Conservation (phyloP, 192 early-diverging fungal genomes). For the Thamnidium elegans region DNA sequence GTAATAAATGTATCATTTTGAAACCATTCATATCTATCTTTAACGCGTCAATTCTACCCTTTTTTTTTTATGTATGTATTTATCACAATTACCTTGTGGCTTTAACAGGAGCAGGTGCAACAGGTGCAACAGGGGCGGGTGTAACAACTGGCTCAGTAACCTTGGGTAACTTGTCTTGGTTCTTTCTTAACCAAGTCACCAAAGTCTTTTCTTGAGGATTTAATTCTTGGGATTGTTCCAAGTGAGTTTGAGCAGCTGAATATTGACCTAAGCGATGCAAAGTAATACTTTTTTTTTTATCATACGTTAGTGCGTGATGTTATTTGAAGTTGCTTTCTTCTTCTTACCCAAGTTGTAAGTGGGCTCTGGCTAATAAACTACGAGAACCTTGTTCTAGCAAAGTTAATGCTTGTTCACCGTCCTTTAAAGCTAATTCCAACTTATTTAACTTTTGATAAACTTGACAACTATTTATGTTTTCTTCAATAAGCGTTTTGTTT, state of each 20-base stretch:
- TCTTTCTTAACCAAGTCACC: constrained; percentile 52
- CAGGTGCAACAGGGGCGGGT: background rate
- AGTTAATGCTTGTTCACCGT: constrained; percentile 60
- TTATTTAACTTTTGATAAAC: constrained; percentile 66
- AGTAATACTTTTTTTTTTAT: constrained; percentile 39
- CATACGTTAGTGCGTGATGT: background rate
- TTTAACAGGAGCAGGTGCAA: background rate
- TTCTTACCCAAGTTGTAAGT: constrained; percentile 57
- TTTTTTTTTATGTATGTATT: background rate
- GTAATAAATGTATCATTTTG: constrained; percentile 91
- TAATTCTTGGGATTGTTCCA: constrained; percentile 44
- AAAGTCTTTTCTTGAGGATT: constrained; percentile 47
- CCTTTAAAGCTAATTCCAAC: constrained; percentile 54
- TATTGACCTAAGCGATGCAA: constrained; percentile 56
- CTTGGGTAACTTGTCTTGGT: constrained; percentile 58
- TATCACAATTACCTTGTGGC: background rate
- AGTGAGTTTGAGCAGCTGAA: constrained; percentile 54
- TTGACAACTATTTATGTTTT: constrained; percentile 43
- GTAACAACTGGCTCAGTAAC: constrained; percentile 3
- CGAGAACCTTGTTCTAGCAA: constrained; percentile 48
- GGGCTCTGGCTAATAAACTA: constrained; percentile 62
- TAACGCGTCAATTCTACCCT: background rate
- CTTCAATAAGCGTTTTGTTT: background rate
- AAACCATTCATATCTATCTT: constrained; percentile 91
- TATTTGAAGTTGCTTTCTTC: background rate